Conservation (phyloP, 371 early-diverging fungal species). For the Scutellospora calospora region DNA sequence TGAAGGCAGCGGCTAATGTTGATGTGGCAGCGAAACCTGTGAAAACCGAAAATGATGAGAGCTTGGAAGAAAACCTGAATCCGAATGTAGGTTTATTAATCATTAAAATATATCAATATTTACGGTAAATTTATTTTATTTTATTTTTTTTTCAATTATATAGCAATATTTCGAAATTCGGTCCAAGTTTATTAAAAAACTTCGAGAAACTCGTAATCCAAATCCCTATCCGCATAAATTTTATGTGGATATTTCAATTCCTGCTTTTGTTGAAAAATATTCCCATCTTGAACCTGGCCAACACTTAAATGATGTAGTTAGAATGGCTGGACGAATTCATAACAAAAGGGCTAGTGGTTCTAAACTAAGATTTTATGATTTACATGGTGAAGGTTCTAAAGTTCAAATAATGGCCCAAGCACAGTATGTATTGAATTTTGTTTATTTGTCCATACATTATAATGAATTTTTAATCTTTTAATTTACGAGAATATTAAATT, state of each 20-base stretch:
- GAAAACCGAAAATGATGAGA: constrained; percentile 69
- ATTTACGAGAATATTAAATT: neutral
- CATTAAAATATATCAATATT: neutral
- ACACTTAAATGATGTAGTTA: constrained; percentile 71
- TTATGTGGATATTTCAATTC: constrained; percentile 85
- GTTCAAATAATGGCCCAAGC: constrained; percentile 94
- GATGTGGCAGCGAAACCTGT: constrained; percentile 57
- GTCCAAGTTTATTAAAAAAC: constrained; percentile 81
- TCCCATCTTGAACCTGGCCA: constrained; percentile 75
- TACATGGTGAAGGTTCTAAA: constrained; percentile 94
- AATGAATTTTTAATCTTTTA: neutral
- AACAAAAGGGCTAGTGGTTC: constrained; percentile 88
- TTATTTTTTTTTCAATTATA: neutral
- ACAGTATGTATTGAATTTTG: constrained; percentile 49
- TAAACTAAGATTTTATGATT: constrained; percentile 96
- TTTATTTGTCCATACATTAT: neutral
- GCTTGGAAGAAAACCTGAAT: constrained; percentile 83
- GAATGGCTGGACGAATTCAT: constrained; percentile 90
- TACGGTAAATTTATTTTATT: neutral
- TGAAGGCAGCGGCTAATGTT: constrained; percentile 67
- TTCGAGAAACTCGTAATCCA: constrained; percentile 80
- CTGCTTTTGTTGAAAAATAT: constrained; percentile 90
- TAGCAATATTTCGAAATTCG: constrained; percentile 98
- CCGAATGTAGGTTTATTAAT: constrained; percentile 73
- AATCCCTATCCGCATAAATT: constrained; percentile 99